A percentile compares a stretch with the other conserved stretches of the same genome.
phyloP scores from a whole-genome alignment of 257 asterid genomes.

The Solanum pinnatisectum region DNA sequence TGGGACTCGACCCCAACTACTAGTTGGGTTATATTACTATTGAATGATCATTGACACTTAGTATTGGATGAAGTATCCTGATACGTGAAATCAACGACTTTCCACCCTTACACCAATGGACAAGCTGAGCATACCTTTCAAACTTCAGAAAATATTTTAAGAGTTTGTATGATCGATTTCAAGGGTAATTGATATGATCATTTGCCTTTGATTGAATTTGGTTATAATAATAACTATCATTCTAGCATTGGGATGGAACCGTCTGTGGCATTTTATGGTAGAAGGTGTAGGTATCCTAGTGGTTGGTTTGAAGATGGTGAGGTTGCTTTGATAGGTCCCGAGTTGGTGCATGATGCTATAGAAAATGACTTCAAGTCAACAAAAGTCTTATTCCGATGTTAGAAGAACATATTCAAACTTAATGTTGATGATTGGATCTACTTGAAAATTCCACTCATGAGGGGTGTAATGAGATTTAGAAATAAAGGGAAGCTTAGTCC shows the following conservation, averaged over 20 bases:
- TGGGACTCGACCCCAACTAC: too few relatives aligned
- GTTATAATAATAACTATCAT: too few relatives aligned
- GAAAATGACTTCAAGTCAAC: background rate
- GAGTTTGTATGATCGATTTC: background rate
- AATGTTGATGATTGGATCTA: background rate
- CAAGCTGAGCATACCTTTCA: background rate
- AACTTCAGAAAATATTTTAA: background rate
- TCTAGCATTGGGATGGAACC: background rate
- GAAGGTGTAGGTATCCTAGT: background rate
- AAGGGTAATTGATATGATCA: background rate
- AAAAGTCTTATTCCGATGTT: background rate
- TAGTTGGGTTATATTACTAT: too few relatives aligned
- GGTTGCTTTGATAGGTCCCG: background rate
- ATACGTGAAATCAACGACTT: too few relatives aligned
- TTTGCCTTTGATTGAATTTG: background rate
- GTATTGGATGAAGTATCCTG: too few relatives aligned
- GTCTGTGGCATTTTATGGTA: background rate
- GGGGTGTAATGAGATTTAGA: background rate
- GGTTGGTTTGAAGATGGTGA: background rate
- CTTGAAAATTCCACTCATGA: background rate
- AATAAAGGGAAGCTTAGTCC: background rate
- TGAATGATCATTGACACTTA: too few relatives aligned
- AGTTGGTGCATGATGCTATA: background rate
- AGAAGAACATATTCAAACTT: background rate
- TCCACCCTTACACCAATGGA: background rate